Conservation (phyloP, 768 basidiomycete species). For the Podaxis sp. region DNA sequence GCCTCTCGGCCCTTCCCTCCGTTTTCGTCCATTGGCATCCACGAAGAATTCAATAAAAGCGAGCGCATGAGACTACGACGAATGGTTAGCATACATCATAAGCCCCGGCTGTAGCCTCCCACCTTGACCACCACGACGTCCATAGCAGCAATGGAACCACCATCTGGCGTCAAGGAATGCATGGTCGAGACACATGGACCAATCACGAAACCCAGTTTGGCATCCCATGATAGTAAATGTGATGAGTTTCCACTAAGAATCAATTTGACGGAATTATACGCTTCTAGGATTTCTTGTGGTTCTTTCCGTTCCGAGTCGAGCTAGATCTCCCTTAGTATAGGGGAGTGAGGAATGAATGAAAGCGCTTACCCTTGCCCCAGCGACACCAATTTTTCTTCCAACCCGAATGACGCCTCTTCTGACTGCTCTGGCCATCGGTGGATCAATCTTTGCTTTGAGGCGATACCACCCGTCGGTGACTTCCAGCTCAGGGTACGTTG, state of each 20-base stretch:
- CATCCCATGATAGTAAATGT: constrained; percentile 84
- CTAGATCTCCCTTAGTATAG: constrained; percentile 34
- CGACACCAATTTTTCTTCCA: constrained; percentile 82
- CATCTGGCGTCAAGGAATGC: constrained; percentile 76
- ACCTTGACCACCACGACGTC: constrained; percentile 75
- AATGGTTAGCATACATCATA: background rate
- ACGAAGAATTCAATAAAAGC: constrained; percentile 75
- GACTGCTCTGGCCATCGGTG: constrained; percentile 68
- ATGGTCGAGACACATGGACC: constrained; percentile 73
- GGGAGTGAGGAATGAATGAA: background rate
- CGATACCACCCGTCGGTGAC: constrained; percentile 99
- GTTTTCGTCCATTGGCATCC: constrained; percentile 46
- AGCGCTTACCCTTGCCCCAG: constrained; percentile 71
- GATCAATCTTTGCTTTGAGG: constrained; percentile 75
- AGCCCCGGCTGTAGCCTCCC: background rate
- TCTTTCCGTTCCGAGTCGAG: constrained; percentile 72
- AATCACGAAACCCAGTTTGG: constrained; percentile 77
- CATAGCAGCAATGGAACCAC: constrained; percentile 74
- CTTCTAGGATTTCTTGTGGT: constrained; percentile 79
- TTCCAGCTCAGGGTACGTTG: constrained; percentile 67
- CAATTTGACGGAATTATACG: constrained; percentile 66
- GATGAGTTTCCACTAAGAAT: constrained; percentile 82
- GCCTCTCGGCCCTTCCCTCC: constrained; percentile 61
- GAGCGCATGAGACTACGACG: constrained; percentile 60
- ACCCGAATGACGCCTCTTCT: constrained; percentile 62